Base-by-base conservation (phyloP, 805 yeast genomes). In the Wickerhamomyces ciferrii region DNA sequence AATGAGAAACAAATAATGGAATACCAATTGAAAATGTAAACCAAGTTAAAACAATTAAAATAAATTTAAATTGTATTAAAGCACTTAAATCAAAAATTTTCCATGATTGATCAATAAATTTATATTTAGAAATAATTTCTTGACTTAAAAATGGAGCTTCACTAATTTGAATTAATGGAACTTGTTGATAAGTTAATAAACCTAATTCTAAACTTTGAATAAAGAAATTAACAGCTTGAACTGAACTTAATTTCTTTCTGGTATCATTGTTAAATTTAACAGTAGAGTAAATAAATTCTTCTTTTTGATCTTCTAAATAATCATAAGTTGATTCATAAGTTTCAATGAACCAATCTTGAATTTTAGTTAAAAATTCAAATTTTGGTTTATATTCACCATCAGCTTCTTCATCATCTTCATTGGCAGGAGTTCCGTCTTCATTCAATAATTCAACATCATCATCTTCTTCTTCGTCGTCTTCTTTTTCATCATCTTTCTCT, bases 1-100 rank as follows among this genome's bases (percentile, higher is more conserved):
- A 63, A 47, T 56, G 63, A 24, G 63, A 48, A 36, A 56, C 50
- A 35, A 59, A 41, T 14, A 46, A 23, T 39, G 67, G 68, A 7
- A 55, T n/a, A 18, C 51, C 25, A 43, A 53, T 31, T 8, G 56
- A 45, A 17, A 59, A 42, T 9, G 47, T 20, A 18, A 46, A 32
- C 68, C 69, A 64, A n/a, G 58, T 47, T 20, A 48, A 11, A 10
- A 61, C 14, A 5, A 55, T 46, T 19, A 44, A 43, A n/a, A 55
- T 23, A 19, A 53, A 51, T 37, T 58, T 58, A 23, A 50, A 41
- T n/a, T 48, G 51, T n/a, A 51, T 32, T 21, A 63, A 50, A 14
- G 44, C 35, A 3, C 51, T 14, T 3, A 60, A 31, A 44, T 61
- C 59, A 40, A 51, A 50, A 20, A 60, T 44, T 36, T 48, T 46